Evolutionary conservation across 306 rosid species (phyloP).

Genomic region (Aeschynomene evenia): DNA sequence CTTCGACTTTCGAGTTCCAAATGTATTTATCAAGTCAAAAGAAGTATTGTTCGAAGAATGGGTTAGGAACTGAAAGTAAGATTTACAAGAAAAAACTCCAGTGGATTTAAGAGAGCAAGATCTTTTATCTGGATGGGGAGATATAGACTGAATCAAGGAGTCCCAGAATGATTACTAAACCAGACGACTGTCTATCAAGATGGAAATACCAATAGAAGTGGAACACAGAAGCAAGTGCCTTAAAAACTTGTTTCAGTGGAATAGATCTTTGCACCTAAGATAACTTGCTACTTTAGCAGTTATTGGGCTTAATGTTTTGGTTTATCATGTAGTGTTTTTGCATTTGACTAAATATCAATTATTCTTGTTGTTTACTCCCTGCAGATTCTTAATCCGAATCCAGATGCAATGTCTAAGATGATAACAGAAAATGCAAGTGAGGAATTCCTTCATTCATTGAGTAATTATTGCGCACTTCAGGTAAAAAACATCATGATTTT

Average conservation of each 20-base stretch:
- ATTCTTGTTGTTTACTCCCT: conserved; percentile 30
- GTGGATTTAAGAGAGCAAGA: no score
- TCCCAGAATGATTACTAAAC: no score
- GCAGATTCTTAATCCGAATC: conserved; percentile 99
- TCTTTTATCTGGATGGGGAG: no score
- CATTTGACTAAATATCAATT: conserved; percentile 13
- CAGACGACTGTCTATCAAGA: no score
- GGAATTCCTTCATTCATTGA: conserved; percentile 82
- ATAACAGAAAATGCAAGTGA: conserved; percentile 98
- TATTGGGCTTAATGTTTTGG: conserved; percentile 6
- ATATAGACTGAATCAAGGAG: no score
- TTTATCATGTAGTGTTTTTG: conserved; percentile 12
- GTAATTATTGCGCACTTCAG: conserved; percentile 99
- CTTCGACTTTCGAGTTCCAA: no score
- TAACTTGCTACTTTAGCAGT: not conserved
- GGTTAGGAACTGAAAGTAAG: no score
- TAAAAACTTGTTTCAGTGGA: not conserved
- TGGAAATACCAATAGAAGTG: no score
- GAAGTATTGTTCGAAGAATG: no score
- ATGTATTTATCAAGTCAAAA: no score
- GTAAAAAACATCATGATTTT: conserved; percentile 42
- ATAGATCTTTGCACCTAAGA: conserved; percentile 1
- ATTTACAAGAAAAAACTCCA: no score
- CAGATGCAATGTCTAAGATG: conserved; percentile 98
- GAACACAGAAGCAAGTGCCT: not conserved